Base-by-base conservation (phyloP, 345 rosid genomes). In the Eucalyptus marginata region DNA sequence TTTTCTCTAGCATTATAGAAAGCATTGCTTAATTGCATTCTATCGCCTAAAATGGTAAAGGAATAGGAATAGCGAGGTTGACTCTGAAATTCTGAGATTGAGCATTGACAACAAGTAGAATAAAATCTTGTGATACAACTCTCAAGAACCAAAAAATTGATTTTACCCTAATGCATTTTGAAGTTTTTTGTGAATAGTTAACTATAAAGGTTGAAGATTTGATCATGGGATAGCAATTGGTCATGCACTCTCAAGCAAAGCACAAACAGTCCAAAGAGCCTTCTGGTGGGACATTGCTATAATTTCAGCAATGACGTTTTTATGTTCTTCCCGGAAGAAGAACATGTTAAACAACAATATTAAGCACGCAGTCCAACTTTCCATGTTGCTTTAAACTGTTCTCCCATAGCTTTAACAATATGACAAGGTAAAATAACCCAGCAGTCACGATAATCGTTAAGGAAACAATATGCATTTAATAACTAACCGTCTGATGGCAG, bases 401-500 rank as follows among this genome's bases (percentile, higher is more conserved):
- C 83, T 18, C 43, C 43, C 25, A 36, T 44, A 33, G 7, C 18
- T 54, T 54, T 33, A 31, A 51, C 7, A 86, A 86, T 36, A 51
- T 31, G 43, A 18, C 29, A 50, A 31, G 87, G 87, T 13, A 86
- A 52, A 31, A 51, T 52, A 44, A 13, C 43, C 50, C 49, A 43
- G 10, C 25, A 47, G 51, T 58, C 18, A 29, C 10, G 9, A 31
- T 43, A 87, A 36, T 51, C 18, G 5, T 52, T 44, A 43, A 62
- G 81, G 89, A 88, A 88, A 56, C 59, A 85, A 50, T 22, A 79
- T 25, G 31, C 2, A 66, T 49, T 51, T 88, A 88, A 80, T 84
- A 76, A 91, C 97, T 93, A 49, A 97, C 99, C 93, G 99, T 98
- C 92, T 94, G 94, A 86, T 96, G 95, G 93, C 99, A 97, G 91